phyloP scores from a whole-genome alignment of 768 basidiomycete genomes.

The Suillus spraguei region DNA sequence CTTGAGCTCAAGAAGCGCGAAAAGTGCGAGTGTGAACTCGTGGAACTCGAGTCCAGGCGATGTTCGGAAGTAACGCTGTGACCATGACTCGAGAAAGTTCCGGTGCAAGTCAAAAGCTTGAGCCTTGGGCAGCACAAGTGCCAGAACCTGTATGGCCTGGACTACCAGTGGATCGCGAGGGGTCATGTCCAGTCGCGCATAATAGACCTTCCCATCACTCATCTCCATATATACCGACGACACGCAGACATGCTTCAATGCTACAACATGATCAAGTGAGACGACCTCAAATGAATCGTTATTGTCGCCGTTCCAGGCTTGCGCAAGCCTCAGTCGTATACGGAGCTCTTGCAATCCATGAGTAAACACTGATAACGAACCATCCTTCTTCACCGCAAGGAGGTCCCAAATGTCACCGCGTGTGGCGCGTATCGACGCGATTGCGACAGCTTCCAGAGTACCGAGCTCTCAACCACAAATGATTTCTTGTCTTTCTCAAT shows the following conservation, averaged over 20 bases:
- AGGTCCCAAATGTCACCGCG: conserved; percentile 69
- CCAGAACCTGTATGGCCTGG: conserved; percentile 63
- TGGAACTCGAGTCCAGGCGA: conserved; percentile 56
- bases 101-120: conserved; percentile 58
- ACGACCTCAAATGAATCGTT: conserved; percentile 9
- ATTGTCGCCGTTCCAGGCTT: conserved; percentile 9
- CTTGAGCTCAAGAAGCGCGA: conserved; percentile 44
- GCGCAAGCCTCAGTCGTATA: conserved; percentile 32
- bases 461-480: conserved; percentile 42
- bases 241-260: conserved; percentile 49
- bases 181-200: conserved; percentile 54
- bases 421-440: conserved; percentile 61
- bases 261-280: conserved; percentile 38
- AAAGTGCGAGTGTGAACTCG: conserved; percentile 56
- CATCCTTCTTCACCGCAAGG: conserved; percentile 60
- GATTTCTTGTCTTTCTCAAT: conserved; percentile 41
- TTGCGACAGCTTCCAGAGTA: conserved; percentile 49
- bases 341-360: conserved; percentile 56
- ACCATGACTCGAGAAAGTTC: conserved; percentile 62
- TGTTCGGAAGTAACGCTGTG: conserved; percentile 42
- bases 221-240: conserved; percentile 58
- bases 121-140: conserved; percentile 59
- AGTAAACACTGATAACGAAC: conserved; percentile 57
- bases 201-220: conserved; percentile 48
- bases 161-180: conserved; percentile 58